Evolutionary conservation across 352 stramenopile species (phyloP).

Genomic region (Vaucheria bursata): DNA sequence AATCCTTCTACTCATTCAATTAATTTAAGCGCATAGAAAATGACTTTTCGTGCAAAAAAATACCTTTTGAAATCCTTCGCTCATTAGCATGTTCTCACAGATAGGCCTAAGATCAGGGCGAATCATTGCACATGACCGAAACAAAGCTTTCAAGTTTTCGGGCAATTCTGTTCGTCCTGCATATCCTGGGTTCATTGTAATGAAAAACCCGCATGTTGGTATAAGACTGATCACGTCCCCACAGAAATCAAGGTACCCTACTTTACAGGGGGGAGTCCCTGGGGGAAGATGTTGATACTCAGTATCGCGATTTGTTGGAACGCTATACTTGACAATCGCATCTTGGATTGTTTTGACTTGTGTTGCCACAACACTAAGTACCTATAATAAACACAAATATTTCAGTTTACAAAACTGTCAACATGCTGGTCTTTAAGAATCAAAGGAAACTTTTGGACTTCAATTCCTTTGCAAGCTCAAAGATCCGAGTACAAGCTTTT

Average conservation of each 20-base stretch:
- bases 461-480: no score
- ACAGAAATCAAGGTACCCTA: constrained; percentile 93
- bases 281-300: constrained; percentile 84
- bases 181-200: constrained; percentile 95
- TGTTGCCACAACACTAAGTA: constrained; percentile 79
- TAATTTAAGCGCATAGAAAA: constrained; percentile 72
- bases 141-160: constrained; percentile 90
- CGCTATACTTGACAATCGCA: constrained; percentile 73
- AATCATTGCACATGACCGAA: constrained; percentile 90
- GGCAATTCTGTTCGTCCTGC: constrained; percentile 86
- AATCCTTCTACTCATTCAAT: no score
- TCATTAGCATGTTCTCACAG: constrained; percentile 89
- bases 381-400: no score
- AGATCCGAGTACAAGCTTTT: no score
- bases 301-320: constrained; percentile 80
- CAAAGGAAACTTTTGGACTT: no score
- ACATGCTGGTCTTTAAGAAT: no score
- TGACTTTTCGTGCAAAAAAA: no score
- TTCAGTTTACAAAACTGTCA: no score
- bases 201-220: constrained; percentile 88
- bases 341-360: constrained; percentile 96
- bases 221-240: constrained; percentile 86
- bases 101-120: constrained; percentile 72
- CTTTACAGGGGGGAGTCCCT: constrained; percentile 79
- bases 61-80: constrained; percentile 81